A percentile compares a stretch with the other conserved stretches of the same genome.
Conservation (phyloP, 192 early-diverging fungal genomes). For the Coemansia sp. region DNA sequence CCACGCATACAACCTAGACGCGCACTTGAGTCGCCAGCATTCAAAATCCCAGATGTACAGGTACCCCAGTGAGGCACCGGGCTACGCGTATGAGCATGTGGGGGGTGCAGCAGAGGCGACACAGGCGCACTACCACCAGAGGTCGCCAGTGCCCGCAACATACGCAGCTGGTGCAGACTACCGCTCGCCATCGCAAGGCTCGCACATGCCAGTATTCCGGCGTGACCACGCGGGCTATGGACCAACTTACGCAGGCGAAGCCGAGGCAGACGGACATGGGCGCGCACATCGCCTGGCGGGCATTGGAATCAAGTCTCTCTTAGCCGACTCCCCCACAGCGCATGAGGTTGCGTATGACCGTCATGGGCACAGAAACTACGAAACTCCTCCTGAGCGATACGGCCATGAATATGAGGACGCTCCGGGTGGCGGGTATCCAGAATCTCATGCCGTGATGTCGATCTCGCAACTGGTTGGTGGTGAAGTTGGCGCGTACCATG, state of each 20-base stretch:
- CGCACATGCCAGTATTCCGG: conserved; percentile 32
- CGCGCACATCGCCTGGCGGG: conserved; percentile 15
- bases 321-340: conserved; percentile 18
- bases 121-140: conserved; percentile 15
- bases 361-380: conserved; percentile 12
- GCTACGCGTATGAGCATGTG: conserved; percentile 18
- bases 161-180: conserved; percentile 22
- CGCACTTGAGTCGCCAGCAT: conserved; percentile 7
- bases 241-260: conserved; percentile 13
- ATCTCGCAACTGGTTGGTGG: conserved; percentile 49
- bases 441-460: conserved; percentile 39
- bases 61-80: conserved; percentile 7
- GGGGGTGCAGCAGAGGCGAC: conserved; percentile 2
- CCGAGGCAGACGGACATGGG: conserved; percentile 13
- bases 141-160: conserved; percentile 8
- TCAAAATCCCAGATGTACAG: conserved; percentile 3
- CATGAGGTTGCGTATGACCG: conserved; percentile 1
- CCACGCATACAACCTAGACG: conserved; percentile 1
- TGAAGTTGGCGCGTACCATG: conserved; percentile 1
- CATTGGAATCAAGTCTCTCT: conserved; percentile 44
- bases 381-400: conserved; percentile 16
- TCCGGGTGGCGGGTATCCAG: conserved; percentile 1
- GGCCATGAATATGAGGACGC: conserved; percentile 9
- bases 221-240: conserved; percentile 16
- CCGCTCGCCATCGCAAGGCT: conserved; percentile 17